Conservation (phyloP, 208 protist genomes). For the Naegleria fowleri region DNA sequence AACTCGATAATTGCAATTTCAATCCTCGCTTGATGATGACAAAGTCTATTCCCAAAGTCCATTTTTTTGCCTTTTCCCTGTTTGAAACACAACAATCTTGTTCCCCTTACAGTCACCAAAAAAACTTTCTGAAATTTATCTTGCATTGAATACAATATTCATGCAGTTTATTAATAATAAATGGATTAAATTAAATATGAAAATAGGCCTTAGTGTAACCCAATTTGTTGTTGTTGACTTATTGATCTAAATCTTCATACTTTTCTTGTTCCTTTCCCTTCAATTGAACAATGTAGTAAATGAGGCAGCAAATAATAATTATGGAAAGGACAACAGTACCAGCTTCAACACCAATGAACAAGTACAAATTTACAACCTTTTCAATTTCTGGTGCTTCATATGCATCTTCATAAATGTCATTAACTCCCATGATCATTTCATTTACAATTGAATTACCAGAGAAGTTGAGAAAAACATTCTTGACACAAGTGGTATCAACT, state of each 20-base stretch:
- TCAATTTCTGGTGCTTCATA: constrained; percentile 1
- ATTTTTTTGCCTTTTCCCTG: no score
- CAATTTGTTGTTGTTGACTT: not conserved
- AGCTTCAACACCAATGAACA: constrained; percentile 20
- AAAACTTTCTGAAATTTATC: no score
- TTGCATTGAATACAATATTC: no score
- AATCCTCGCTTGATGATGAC: no score
- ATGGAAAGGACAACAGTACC: not conserved
- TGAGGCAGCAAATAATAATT: not conserved
- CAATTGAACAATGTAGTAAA: constrained; percentile 21
- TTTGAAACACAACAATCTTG: no score
- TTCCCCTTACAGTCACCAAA: no score
- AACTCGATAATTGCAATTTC: no score
- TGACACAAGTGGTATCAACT: not conserved
- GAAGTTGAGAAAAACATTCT: not conserved
- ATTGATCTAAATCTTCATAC: not conserved
- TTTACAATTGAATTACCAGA: not conserved
- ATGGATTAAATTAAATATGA: not conserved
- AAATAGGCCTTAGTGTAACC: not conserved
- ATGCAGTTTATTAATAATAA: not conserved
- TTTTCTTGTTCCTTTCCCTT: not conserved
- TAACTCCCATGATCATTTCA: not conserved
- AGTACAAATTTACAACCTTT: not conserved
- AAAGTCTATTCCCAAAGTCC: no score
- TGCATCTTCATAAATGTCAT: not conserved